A percentile compares a stretch with the other conserved stretches of the same genome.
These are phyloP conservation scores for Casuarina cunninghamiana DNA, from an alignment of 306 rosid genomes.

Conservation along the genomic window DNA sequence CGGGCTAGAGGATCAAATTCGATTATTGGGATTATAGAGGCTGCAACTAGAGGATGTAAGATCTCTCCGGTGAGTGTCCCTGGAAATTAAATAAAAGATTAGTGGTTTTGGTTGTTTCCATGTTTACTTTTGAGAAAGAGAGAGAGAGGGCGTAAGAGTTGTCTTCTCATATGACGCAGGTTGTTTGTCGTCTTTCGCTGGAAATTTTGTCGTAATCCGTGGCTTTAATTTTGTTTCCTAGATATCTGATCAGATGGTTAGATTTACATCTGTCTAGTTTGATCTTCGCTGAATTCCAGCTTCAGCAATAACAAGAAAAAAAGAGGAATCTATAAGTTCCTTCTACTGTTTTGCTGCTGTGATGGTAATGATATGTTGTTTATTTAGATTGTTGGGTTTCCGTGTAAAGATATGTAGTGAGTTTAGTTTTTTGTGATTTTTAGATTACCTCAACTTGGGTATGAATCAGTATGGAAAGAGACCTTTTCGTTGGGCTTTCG, in stretches of 20 bases:
- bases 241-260: constrained; percentile 6
- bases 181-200: constrained; percentile 40
- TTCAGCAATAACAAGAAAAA: too few relatives aligned
- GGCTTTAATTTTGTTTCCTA: constrained; percentile 8
- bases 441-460: constrained; percentile 17
- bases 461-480: constrained; percentile 17
- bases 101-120: constrained; percentile 17
- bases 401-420: background rate
- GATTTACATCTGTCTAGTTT: background rate
- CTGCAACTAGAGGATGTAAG: constrained; percentile 9
- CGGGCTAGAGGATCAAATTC: constrained; percentile 8
- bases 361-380: background rate
- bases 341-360: constrained; percentile 17
- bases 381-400: constrained; percentile 5
- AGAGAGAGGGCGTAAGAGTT: background rate
- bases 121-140: constrained; percentile 18
- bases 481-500: constrained; percentile 27
- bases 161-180: constrained; percentile 30
- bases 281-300: background rate
- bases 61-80: constrained; percentile 48
- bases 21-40: constrained; percentile 8
- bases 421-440: constrained; percentile 17
- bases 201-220: constrained; percentile 29
- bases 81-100: constrained; percentile 15
- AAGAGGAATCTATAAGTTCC: background rate